These are phyloP conservation scores for Calophaca sinica DNA, from an alignment of 306 rosid genomes.

Conservation along the genomic window DNA sequence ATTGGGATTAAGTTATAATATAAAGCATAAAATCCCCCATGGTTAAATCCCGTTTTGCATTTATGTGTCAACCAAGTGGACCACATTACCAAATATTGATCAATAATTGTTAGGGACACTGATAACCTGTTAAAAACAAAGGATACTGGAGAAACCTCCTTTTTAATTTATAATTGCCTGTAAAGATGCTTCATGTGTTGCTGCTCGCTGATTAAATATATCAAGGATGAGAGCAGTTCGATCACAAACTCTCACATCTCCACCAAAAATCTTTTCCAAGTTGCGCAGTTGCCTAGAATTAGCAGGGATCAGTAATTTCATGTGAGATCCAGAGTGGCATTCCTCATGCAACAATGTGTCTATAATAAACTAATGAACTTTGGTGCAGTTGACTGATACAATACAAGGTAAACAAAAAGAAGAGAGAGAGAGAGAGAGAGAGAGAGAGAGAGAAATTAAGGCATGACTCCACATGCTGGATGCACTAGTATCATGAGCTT, in stretches of 20 bases:
- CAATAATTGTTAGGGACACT: neutral
- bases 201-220: slow-evolving; percentile 97
- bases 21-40: slow-evolving; percentile 10
- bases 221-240: slow-evolving; percentile 94
- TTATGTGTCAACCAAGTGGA: slow-evolving; percentile 35
- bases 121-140: slow-evolving; percentile 44
- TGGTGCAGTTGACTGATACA: slow-evolving; percentile 28
- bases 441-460: neutral
- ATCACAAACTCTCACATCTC: slow-evolving; percentile 96
- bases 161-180: slow-evolving; percentile 62
- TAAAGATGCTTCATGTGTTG: slow-evolving; percentile 97
- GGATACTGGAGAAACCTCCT: slow-evolving; percentile 38
- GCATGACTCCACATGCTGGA: too few relatives aligned
- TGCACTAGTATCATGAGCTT: slow-evolving; percentile 5
- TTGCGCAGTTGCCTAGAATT: slow-evolving; percentile 84
- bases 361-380: slow-evolving; percentile 15
- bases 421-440: neutral
- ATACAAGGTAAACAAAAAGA: slow-evolving; percentile 20
- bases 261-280: slow-evolving; percentile 93
- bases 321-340: slow-evolving; percentile 33
- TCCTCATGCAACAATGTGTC: slow-evolving; percentile 31
- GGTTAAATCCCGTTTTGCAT: slow-evolving; percentile 14
- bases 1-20: slow-evolving; percentile 8
- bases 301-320: slow-evolving; percentile 31
- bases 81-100: slow-evolving; percentile 26